These are phyloP conservation scores for Coelastrella sp. DNA, from an alignment of 139 green algal genomes.

Conservation along the genomic window DNA sequence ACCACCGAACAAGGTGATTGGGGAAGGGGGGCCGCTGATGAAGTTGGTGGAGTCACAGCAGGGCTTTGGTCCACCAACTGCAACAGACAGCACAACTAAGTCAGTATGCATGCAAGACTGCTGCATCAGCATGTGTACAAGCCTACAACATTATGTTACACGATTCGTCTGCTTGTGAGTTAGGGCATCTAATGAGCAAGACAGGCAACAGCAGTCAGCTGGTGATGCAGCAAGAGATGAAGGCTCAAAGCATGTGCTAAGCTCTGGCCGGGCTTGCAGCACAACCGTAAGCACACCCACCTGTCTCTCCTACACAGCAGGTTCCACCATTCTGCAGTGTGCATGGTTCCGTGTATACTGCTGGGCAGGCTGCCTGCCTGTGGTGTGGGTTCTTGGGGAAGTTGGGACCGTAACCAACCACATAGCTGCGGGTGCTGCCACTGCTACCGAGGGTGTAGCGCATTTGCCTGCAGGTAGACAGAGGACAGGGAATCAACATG, in stretches of 20 bases:
- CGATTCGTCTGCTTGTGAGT: neutral
- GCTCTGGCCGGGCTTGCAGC: too few relatives aligned
- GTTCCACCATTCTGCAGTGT: slow-evolving; percentile 35
- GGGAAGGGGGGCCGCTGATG: slow-evolving; percentile 47
- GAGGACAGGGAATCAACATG: neutral
- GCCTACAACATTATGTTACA: too few relatives aligned
- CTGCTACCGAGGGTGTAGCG: slow-evolving; percentile 60
- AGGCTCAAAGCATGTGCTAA: too few relatives aligned
- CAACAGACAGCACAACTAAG: neutral
- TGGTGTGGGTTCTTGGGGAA: slow-evolving; percentile 57
- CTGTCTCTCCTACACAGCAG: slow-evolving; percentile 44
- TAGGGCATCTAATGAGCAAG: neutral
- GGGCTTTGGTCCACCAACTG: neutral
- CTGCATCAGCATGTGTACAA: too few relatives aligned
- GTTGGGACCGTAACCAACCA: slow-evolving; percentile 58
- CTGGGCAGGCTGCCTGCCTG: slow-evolving; percentile 54
- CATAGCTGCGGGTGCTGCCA: slow-evolving; percentile 43
- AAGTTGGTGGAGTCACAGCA: slow-evolving; percentile 62
- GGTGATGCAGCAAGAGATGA: neutral
- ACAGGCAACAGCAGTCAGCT: neutral
- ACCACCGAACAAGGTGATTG: slow-evolving; percentile 63
- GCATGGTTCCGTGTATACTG: slow-evolving; percentile 19
- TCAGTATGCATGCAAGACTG: too few relatives aligned
- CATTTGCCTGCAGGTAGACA: slow-evolving; percentile 53
- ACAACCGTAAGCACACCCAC: neutral